Evolutionary conservation across 2,329 filamentous ascomycete genomes (phyloP).

Genomic region (Cercospora berteroae): DNA sequence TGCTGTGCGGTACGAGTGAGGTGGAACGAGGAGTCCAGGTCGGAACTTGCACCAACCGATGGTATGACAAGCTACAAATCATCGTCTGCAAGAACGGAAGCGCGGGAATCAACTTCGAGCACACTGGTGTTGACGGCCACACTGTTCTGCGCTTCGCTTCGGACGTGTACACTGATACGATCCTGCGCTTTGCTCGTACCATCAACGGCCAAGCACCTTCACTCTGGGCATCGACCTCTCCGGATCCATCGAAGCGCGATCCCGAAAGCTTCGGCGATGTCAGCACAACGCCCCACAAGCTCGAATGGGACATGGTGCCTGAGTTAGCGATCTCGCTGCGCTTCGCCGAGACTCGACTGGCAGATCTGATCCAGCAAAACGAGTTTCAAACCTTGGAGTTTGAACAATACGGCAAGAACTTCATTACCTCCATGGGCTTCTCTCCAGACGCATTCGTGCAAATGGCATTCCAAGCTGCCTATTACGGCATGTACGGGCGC

Average conservation of each 20-base stretch:
- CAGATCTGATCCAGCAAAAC: slow-evolving; percentile 93
- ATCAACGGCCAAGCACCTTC: slow-evolving; percentile 93
- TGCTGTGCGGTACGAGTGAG: slow-evolving; percentile 93
- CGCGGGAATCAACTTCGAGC: slow-evolving; percentile 98
- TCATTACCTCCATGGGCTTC: slow-evolving; percentile 95
- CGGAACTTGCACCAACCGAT: slow-evolving; percentile 94
- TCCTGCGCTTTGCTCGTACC: slow-evolving; percentile 87
- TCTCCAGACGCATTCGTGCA: slow-evolving; percentile 97
- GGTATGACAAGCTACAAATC: slow-evolving; percentile 99
- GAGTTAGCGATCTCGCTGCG: slow-evolving; percentile 87
- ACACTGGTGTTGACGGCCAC: slow-evolving; percentile 95
- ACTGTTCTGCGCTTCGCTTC: slow-evolving; percentile 95
- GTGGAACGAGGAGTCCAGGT: slow-evolving; percentile 93
- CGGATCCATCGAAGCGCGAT: slow-evolving; percentile 88
- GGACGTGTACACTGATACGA: slow-evolving; percentile 96
- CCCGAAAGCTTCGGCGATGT: slow-evolving; percentile 90
- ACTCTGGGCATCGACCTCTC: slow-evolving; percentile 85
- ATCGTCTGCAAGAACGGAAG: slow-evolving; percentile 99
- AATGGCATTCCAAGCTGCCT: slow-evolving; percentile 98
- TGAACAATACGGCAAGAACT: slow-evolving; percentile 86
- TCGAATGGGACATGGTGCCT: slow-evolving; percentile 96
- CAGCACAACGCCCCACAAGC: slow-evolving; percentile 87
- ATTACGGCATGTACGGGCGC: slow-evolving; percentile 92
- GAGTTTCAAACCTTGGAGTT: slow-evolving; percentile 95
- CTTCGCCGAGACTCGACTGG: slow-evolving; percentile 90